Conservation (phyloP, 108 stramenopile species). For the Skeletonema potamos region DNA sequence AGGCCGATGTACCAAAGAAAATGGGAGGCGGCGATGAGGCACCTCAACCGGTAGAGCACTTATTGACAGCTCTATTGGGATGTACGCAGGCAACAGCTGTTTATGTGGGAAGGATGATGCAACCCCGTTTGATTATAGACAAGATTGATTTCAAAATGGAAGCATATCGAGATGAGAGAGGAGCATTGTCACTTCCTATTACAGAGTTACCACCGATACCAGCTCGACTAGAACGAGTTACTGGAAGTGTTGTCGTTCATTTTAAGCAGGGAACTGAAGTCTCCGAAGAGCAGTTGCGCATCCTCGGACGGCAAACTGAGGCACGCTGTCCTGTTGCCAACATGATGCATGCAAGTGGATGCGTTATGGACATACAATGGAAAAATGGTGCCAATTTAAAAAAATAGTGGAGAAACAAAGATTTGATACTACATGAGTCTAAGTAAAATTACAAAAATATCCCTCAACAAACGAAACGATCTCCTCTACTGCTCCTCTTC, state of each 20-base stretch:
- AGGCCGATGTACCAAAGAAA: conserved; percentile 71
- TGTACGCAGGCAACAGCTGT: conserved; percentile 84
- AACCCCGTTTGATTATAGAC: conserved; percentile 54
- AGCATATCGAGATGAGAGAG: conserved; percentile 67
- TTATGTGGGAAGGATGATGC: conserved; percentile 72
- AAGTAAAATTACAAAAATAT: not conserved
- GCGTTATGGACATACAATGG: conserved; percentile 72
- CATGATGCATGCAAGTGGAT: conserved; percentile 79
- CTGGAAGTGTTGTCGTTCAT: conserved; percentile 51
- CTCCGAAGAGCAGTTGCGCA: conserved; percentile 40
- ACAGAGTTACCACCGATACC: conserved; percentile 48
- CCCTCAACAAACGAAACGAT: not conserved
- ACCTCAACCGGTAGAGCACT: conserved; percentile 78
- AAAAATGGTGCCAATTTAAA: conserved; percentile 18
- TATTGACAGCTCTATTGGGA: conserved; percentile 73
- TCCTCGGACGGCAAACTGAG: conserved; percentile 73
- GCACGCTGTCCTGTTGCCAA: conserved; percentile 79
- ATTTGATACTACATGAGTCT: not conserved
- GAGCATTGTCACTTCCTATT: conserved; percentile 71
- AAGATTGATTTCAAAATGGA: conserved; percentile 57
- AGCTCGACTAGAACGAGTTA: conserved; percentile 44
- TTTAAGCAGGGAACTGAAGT: conserved; percentile 21
- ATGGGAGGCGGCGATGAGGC: conserved; percentile 75
- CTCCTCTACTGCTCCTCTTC: conserved; percentile 12
- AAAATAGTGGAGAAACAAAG: not conserved